phyloP scores from a whole-genome alignment of 2,329 filamentous ascomycete genomes.

The Trichophyton mentagrophytes region DNA sequence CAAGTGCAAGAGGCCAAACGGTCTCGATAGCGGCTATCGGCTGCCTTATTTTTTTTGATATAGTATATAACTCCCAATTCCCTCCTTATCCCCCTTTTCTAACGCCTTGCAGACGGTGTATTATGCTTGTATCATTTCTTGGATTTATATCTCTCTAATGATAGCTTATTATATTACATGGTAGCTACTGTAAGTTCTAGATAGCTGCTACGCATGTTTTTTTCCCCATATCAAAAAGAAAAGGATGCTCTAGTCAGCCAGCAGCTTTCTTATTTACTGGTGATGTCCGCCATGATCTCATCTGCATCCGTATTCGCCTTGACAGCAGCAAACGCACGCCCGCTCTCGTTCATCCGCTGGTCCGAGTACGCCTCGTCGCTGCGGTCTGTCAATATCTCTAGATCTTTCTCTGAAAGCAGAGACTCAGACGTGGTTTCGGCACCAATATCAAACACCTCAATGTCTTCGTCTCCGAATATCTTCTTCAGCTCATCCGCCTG shows the following conservation, averaged over 20 bases:
- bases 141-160: too few relatives aligned
- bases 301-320: conserved; percentile 53
- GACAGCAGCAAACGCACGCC: conserved; percentile 55
- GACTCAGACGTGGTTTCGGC: conserved; percentile 33
- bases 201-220: conserved; percentile 8
- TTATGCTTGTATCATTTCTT: not conserved
- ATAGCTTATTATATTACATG: too few relatives aligned
- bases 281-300: conserved; percentile 12
- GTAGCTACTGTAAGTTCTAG: too few relatives aligned
- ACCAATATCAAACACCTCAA: conserved; percentile 47
- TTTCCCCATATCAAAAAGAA: not conserved
- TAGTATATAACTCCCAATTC: not conserved
- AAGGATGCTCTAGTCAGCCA: not conserved
- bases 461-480: conserved; percentile 60
- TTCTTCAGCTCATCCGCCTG: conserved; percentile 51
- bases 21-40: conserved; percentile 5
- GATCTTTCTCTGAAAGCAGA: conserved; percentile 60
- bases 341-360: conserved; percentile 53
- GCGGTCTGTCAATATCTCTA: conserved; percentile 67
- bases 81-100: too few relatives aligned
- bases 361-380: conserved; percentile 57
- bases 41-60: not conserved
- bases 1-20: conserved; percentile 77
- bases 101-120: not conserved
- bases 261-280: conserved; percentile 10